Base-by-base conservation (phyloP, 305 asterid species). In the Fraxinus floribunda region DNA sequence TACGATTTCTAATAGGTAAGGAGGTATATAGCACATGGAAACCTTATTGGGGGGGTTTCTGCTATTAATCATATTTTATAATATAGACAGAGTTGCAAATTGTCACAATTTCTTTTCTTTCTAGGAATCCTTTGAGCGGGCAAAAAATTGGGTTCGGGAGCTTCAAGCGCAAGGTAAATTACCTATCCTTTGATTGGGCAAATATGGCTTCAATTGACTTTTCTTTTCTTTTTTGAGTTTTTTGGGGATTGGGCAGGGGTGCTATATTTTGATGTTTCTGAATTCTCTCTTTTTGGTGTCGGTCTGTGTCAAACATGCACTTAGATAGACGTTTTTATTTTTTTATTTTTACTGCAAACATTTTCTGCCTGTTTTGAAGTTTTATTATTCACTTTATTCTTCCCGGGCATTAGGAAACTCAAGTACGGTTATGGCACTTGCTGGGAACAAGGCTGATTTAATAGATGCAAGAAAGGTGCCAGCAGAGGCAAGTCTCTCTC, bases 91-190 rank as follows among this genome's bases (percentile, higher is more conserved):
- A 70, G 2, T 13, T 26, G 38, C 5, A 66, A 4, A 8, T 70
- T 15, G 76, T 70, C 30, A 55, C 13, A 52, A 11, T 77, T 22
- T 79, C 32, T 80, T 22, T 49, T 39, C 41, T 39, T 41, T 84
- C 78, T 60, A 90, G 93, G 88, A 86, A 46, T 90, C 93, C 68
- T 90, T 89, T 83, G 93, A 89, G 10, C 90, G 93, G 18, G 93
- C 92, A 39, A 89, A 90, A 81, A 90, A 90, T 77, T 90, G 93
- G 93, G 91, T 90, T 85, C 89, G 89, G 82, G 92, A 90, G 88
- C 93, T 90, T 64, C 90, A 88, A 55, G 88, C 92, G n/a, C 93
- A 90, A 86, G 93, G 93, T 90, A 79, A 77, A 24, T 79, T 82
- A 7, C 16, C 52, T 35, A 26, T 70, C 81, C 78, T 62, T 62